Evolutionary conservation across 2,329 filamentous ascomycete species (phyloP).

Genomic region (Fusarium sp.): DNA sequence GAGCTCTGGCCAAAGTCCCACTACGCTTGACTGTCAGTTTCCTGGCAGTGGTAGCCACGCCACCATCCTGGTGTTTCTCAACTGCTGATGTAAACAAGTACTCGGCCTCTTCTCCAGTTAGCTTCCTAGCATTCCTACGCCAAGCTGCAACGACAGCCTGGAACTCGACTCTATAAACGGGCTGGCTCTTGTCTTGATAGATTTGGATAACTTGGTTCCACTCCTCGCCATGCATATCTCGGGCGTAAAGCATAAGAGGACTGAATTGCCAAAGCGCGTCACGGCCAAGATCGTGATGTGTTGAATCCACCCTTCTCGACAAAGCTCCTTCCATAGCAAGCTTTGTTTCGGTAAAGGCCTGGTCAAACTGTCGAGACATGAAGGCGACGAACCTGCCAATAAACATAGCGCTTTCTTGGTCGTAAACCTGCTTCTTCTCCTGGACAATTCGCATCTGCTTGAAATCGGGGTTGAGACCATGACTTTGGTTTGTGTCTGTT

Average conservation of each 20-base stretch:
- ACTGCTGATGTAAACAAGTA: conserved; percentile 86
- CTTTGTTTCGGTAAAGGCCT: conserved; percentile 77
- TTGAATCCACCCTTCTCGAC: conserved; percentile 75
- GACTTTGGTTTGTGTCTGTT: conserved; percentile 56
- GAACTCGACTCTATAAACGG: conserved; percentile 86
- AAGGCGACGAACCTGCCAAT: conserved; percentile 83
- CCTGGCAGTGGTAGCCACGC: conserved; percentile 77
- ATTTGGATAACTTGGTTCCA: conserved; percentile 85
- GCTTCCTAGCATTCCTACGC: conserved; percentile 82
- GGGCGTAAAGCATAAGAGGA: conserved; percentile 86
- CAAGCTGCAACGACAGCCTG: conserved; percentile 80
- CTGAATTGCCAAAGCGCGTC: conserved; percentile 88
- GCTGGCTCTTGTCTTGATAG: conserved; percentile 82
- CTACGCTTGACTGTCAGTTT: conserved; percentile 95
- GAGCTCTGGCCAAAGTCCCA: conserved; percentile 82
- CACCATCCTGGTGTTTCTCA: conserved; percentile 88
- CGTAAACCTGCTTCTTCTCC: conserved; percentile 93
- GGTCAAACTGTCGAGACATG: conserved; percentile 83
- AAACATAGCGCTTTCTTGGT: conserved; percentile 80
- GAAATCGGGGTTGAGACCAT: conserved; percentile 76
- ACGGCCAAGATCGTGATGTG: conserved; percentile 77
- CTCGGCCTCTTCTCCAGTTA: conserved; percentile 81
- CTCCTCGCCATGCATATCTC: conserved; percentile 83
- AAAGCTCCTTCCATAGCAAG: conserved; percentile 71
- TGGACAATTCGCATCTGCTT: conserved; percentile 93